Evolutionary conservation across 495 filamentous ascomycete genomes (phyloP), one percentile per base, ranked within the genome.

Genomic region (Daldinia concentrica): DNA sequence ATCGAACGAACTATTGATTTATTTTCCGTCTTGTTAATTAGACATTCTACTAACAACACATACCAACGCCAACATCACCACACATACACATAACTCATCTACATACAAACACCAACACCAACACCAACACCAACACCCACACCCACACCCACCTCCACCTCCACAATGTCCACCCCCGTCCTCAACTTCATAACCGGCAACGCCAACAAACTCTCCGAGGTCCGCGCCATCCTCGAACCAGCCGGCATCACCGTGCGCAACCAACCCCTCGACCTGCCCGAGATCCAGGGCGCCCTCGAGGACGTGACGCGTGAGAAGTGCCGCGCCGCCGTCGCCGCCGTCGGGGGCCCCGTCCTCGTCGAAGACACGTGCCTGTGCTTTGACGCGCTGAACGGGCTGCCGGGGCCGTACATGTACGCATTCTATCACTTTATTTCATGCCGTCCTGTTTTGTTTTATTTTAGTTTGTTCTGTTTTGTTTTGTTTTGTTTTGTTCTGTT

Each of bases 171-270:
- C 9, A 14, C 54, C 6, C 79, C 76, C 55, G 69, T 74, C 1
- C 72, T 99, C 37, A 93, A 97, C 83, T 99, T 99, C 84, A 97
- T 99, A 74, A 99, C 96, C 2, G 91, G 95, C 71, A 99, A 99
- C 83, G 86, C 87, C 71, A 96, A 97, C 83, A 99, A 99, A 82
- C 87, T 99, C 56, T 77, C 79, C 64, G 95, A 99, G 81, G 93
- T 97, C 70, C 87, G 90, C 76, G 90, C 91, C 12, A 98, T 99
- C 74, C 86, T 99, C 17, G 89, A 89, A 62, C 86, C 86, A 61
- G 85, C 88, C 30, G 76, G 74, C 65, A 90, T 96, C 70, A 82
- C 90, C 45, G 83, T 99, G 54, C 83, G 88, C 59, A 95, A 81
- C 81, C 89, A 91, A 78, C 81, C 84, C 3, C 77, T 99, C 27